Percentiles rank a stretch among this genome's conserved stretches.
Evolutionary conservation across 2,329 filamentous ascomycete species (phyloP).

Genomic region (Cladobotryum mycophilum): DNA sequence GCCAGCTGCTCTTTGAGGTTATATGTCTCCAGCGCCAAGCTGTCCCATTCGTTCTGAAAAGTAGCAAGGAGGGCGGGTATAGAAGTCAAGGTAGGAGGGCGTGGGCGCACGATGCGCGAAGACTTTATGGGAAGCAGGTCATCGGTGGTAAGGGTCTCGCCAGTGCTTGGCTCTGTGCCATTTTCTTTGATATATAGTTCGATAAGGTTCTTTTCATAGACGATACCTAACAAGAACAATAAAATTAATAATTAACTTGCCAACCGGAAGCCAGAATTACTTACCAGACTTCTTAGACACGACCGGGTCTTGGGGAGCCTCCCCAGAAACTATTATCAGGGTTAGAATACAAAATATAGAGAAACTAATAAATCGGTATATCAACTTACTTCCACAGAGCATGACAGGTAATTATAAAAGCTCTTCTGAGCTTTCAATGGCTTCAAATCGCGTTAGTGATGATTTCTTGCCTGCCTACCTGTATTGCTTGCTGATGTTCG

Average conservation of each 20-base stretch:
- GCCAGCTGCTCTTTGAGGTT: slow-evolving; percentile 83
- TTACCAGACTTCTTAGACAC: slow-evolving; percentile 89
- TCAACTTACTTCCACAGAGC: slow-evolving; percentile 42
- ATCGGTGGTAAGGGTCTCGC: slow-evolving; percentile 73
- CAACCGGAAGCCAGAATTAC: slow-evolving; percentile 23
- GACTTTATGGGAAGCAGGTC: slow-evolving; percentile 87
- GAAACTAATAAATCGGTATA: neutral
- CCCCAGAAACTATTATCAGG: slow-evolving; percentile 71
- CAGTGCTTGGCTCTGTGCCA: slow-evolving; percentile 84
- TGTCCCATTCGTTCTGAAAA: slow-evolving; percentile 99
- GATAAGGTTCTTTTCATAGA: slow-evolving; percentile 93
- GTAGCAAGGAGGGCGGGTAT: slow-evolving; percentile 90
- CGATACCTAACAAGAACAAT: slow-evolving; percentile 55
- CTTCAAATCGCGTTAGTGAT: slow-evolving; percentile 16
- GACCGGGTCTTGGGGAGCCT: slow-evolving; percentile 90
- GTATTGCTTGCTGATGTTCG: neutral
- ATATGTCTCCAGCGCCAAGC: slow-evolving; percentile 84
- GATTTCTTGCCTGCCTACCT: neutral
- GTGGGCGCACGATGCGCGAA: slow-evolving; percentile 74
- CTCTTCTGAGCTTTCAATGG: slow-evolving; percentile 24
- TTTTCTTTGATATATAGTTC: slow-evolving; percentile 92
- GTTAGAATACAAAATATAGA: neutral
- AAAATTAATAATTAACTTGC: slow-evolving; percentile 1
- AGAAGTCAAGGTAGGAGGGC: slow-evolving; percentile 89
- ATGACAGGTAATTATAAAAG: slow-evolving; percentile 30